Conservation (phyloP, 2,329 filamentous ascomycete genomes). For the Hymenotorrendiella dingleyae region DNA sequence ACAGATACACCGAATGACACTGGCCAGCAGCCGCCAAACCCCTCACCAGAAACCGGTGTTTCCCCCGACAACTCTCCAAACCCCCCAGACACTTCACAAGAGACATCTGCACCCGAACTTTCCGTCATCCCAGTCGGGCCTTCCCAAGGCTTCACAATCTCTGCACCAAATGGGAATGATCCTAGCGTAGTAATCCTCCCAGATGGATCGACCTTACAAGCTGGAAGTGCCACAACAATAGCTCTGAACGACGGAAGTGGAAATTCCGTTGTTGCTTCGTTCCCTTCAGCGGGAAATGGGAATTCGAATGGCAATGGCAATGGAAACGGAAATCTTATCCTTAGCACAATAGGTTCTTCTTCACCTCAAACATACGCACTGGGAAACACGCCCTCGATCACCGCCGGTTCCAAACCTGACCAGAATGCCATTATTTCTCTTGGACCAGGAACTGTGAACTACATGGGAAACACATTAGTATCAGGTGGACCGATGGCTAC, state of each 20-base stretch:
- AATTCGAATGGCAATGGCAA: no score
- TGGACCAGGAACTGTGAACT: no score
- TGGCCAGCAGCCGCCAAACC: no score
- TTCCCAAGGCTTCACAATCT: slow-evolving; percentile 42
- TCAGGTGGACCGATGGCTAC: neutral
- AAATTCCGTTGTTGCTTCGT: neutral
- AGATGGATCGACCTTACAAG: neutral
- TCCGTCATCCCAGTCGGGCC: neutral
- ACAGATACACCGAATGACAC: neutral
- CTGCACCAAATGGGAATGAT: no score
- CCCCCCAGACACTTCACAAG: no score
- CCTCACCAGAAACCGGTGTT: neutral
- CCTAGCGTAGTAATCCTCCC: slow-evolving; percentile 64
- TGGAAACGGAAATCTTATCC: neutral
- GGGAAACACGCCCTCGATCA: neutral
- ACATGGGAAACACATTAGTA: neutral
- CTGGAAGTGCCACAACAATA: neutral
- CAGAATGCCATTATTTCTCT: no score
- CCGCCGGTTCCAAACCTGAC: no score
- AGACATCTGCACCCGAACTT: no score
- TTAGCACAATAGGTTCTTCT: neutral
- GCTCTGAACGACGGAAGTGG: neutral
- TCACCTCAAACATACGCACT: neutral
- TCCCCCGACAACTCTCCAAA: neutral
- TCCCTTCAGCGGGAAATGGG: neutral